Evolutionary conservation across 2,329 filamentous ascomycete species (phyloP).

Genomic region (Diaporthe citriasiana): DNA sequence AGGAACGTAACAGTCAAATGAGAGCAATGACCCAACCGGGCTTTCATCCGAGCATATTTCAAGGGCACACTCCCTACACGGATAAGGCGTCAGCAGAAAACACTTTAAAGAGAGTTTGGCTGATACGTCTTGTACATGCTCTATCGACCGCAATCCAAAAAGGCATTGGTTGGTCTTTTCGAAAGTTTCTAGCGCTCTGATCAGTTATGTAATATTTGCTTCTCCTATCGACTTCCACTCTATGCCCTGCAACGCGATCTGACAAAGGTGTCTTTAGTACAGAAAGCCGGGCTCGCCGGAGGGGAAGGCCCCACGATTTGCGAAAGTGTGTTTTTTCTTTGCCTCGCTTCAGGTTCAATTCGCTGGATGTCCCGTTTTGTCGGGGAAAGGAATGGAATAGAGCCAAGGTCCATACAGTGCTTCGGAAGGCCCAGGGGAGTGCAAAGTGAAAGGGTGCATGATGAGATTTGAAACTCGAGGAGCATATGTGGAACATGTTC

Average conservation of each 20-base stretch:
- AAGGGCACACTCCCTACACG: background rate
- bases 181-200: background rate
- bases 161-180: too few species aligned
- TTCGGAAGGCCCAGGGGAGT: too few species aligned
- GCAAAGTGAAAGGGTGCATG: background rate
- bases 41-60: background rate
- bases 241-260: background rate
- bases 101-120: background rate
- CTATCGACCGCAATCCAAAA: too few species aligned
- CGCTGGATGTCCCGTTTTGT: background rate
- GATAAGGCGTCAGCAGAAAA: background rate
- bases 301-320: background rate
- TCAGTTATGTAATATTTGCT: background rate
- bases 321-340: background rate
- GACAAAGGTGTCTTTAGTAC: background rate
- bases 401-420: background rate
- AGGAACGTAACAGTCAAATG: background rate
- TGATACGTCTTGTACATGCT: background rate
- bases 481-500: background rate
- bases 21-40: background rate
- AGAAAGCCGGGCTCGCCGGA: background rate
- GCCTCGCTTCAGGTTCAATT: background rate
- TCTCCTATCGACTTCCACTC: background rate
- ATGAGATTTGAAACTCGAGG: background rate
- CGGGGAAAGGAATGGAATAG: background rate